Evolutionary conservation across 2,329 filamentous ascomycete species (phyloP), one percentile per base, ranked within the genome.

Genomic region (Alternaria gaisen): DNA sequence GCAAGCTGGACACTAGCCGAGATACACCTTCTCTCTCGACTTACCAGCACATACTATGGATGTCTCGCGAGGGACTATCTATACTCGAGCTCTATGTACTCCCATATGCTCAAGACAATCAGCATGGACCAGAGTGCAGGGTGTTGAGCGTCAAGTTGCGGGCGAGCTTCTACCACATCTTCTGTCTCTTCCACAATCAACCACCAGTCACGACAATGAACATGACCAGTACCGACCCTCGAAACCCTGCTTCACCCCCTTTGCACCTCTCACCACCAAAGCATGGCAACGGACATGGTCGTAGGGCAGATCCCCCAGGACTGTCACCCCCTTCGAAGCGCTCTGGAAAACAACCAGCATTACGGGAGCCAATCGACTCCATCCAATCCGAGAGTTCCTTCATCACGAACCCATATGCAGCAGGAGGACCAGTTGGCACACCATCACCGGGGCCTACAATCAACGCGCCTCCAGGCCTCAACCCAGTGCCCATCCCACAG

Each of bases 151-250:
- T 93, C 77, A 99, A 98, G 80, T 85, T 99, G 14, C 90, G 93
- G 61, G 95, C 95, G 16, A 97, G 93, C 20, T 97, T 98, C 76
- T 95, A 96, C 72, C 94, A 99, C 81, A 93, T 99, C 67, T 97
- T 97, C 77, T 95, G 97, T 55, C 86, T 98, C 12, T 98, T 97
- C 75, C 93, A 97, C 82, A 97, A 97, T 79, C 88, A 92, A 54
- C 94, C 94, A 0, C 85, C 90, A 0, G 87, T 97, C 58, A 77
- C 76, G 2, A 67, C 70, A 26, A 73, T 74, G 10, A 77, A 77
- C 58, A 77, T 79, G 72, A 68, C 69, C 28, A 69, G 69, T 3
- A 70, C 70, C 16, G 76, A 79, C 56, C 63, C 70, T 52, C 68
- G 74, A 38, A 55, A 60, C n/a, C 60, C 67, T 32, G 70, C 62